phyloP scores from a whole-genome alignment of 352 stramenopile species.

The Phytopythium delawarense region DNA sequence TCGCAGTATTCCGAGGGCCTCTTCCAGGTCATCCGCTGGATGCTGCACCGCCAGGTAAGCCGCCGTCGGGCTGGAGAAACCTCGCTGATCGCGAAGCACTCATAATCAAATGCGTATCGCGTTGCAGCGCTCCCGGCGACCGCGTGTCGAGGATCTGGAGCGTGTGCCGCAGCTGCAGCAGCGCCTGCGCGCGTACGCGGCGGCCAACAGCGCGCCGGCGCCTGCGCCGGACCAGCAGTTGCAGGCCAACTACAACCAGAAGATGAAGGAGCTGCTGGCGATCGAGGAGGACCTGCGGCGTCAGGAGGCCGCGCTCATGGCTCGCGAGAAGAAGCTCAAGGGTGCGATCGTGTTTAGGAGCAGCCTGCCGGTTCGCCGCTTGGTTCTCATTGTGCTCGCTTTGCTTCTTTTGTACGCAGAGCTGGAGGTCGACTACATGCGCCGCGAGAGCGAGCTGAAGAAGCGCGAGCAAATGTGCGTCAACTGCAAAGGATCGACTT shows the following conservation, averaged over 20 bases:
- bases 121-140: slow-evolving; percentile 58
- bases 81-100: neutral
- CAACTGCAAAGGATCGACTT: neutral
- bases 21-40: slow-evolving; percentile 88
- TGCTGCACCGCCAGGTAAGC: slow-evolving; percentile 68
- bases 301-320: slow-evolving; percentile 79
- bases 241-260: slow-evolving; percentile 79
- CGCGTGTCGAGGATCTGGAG: slow-evolving; percentile 83
- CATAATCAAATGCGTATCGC: neutral
- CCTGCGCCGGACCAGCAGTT: slow-evolving; percentile 58
- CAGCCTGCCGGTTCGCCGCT: neutral
- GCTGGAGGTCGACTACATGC: slow-evolving; percentile 71
- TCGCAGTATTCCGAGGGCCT: slow-evolving; percentile 89
- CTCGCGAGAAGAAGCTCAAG: slow-evolving; percentile 84
- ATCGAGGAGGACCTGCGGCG: slow-evolving; percentile 85
- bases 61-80: too few relatives aligned
- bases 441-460: slow-evolving; percentile 77
- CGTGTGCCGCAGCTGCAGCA: slow-evolving; percentile 78
- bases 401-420: slow-evolving; percentile 28
- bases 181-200: slow-evolving; percentile 72
- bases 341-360: slow-evolving; percentile 20
- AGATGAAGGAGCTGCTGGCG: slow-evolving; percentile 84
- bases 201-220: slow-evolving; percentile 34
- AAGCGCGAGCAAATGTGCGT: slow-evolving; percentile 77
- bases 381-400: neutral